These are phyloP conservation scores for Fusarium oxysporum DNA, from an alignment of 2,329 filamentous ascomycete genomes.

Conservation along the genomic window DNA sequence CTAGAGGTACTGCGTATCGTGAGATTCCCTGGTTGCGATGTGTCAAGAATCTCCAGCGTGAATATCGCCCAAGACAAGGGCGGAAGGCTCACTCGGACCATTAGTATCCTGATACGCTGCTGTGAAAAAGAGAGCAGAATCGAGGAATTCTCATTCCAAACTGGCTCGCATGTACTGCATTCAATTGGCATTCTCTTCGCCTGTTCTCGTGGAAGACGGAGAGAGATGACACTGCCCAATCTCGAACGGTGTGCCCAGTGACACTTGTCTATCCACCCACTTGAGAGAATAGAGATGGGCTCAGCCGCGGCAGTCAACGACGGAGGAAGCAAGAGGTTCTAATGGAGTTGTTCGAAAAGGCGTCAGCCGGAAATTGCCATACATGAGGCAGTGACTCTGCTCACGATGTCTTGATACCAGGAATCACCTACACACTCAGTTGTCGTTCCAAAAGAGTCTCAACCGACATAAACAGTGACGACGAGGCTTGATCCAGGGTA, in stretches of 20 bases:
- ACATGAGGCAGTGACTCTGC: neutral
- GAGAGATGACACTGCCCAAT: neutral
- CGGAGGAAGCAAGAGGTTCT: neutral
- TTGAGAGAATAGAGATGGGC: neutral
- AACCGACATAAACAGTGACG: neutral
- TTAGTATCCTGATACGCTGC: neutral
- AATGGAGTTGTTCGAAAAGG: neutral
- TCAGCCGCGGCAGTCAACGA: too few species aligned
- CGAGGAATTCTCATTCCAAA: neutral
- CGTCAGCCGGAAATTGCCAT: accelerated
- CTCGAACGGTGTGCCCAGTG: neutral
- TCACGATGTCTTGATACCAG: neutral
- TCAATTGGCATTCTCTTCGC: neutral
- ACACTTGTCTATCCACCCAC: too few species aligned
- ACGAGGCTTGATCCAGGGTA: neutral
- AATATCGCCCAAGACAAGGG: neutral
- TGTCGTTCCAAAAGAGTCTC: neutral
- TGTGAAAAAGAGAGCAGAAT: neutral
- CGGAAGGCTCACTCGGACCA: accelerated
- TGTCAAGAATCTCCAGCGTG: neutral
- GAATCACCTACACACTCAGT: neutral
- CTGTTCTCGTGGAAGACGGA: neutral
- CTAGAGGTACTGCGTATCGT: accelerated
- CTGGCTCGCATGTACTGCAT: accelerated
- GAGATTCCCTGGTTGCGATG: neutral